Evolutionary conservation across 176 grass and related monocot species (phyloP), one percentile per base, ranked within the genome.

Genomic region (Chloris gayana): DNA sequence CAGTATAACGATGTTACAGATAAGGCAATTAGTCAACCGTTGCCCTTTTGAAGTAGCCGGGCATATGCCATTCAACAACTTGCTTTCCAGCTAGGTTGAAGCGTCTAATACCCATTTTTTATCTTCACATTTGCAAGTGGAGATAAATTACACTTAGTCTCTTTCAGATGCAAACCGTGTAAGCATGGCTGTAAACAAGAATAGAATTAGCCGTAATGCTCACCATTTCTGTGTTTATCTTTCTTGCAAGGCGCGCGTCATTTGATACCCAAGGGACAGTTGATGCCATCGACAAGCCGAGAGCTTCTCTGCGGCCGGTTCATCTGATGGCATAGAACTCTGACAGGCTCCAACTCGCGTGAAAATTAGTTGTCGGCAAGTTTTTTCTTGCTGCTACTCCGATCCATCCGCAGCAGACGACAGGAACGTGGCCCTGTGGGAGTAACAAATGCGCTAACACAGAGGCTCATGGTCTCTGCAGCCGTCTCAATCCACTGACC

Each of bases 51-150:
- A 35, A 61, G 35, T 33, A 4, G n/a, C n/a, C n/a, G n/a, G 3
- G 22, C 21, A 26, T 42, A 24, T 29, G 8, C n/a, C 29, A 61
- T 29, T 53, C 66, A 69, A 57, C 65, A 38, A 24, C 31, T 71
- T 29, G 74, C 18, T 31, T 66, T 62, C 70, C 81, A 41, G 22
- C 61, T 42, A 56, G 54, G 25, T 57, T 57, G 19, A 60, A 60
- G 27, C 2, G 24, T 60, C 27, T 9, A 45, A 15, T 50, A 18
- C 15, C 64, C 5, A 70, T 14, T 57, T 42, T 75, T 78, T 14
- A 78, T 79, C 50, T 50, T 6, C 14, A 19, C 21, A 21, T 24
- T 15, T 15, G 21, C 15, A 80, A 27, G 46, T 64, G 7, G 9
- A 42, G 21, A 14, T 32, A 80, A 56, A 27, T 1, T 25, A 63